A percentile compares a stretch with the other conserved stretches of the same genome.
These are phyloP conservation scores for Phaffomyces antillensis DNA, from an alignment of 805 yeast genomes.

Conservation along the genomic window DNA sequence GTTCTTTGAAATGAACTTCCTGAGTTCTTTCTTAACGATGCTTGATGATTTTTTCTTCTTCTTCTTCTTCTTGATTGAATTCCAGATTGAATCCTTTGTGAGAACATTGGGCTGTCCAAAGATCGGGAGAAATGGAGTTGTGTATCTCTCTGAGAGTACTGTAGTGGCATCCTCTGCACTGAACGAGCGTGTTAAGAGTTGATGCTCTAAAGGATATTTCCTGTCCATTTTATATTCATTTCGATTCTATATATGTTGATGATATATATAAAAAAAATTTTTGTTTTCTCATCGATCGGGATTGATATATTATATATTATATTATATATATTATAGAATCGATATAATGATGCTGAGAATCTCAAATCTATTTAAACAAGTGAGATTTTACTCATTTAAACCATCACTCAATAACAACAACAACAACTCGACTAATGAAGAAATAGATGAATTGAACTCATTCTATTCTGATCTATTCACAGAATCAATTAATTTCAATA, in stretches of 20 bases:
- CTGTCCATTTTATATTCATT: no score
- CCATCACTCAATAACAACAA: neutral
- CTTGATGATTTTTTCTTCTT: neutral
- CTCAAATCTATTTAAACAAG: no score
- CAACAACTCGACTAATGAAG: constrained; percentile 1
- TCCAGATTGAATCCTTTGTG: neutral
- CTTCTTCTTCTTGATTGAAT: no score
- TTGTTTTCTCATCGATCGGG: no score
- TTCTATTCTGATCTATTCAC: constrained; percentile 32
- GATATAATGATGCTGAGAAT: no score
- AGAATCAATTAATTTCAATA: no score
- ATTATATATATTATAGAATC: no score
- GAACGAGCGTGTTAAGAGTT: neutral
- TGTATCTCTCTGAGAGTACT: neutral
- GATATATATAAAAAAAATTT: no score
- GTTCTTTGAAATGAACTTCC: constrained; percentile 16
- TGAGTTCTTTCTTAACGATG: constrained; percentile 10
- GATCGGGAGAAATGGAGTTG: neutral
- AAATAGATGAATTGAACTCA: constrained; percentile 24
- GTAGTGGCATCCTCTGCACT: neutral
- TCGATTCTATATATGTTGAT: no score
- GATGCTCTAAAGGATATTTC: constrained; percentile 2
- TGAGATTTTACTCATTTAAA: neutral
- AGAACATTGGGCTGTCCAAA: neutral
- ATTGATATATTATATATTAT: no score